phyloP scores from a whole-genome alignment of 1,284 basidiomycete genomes.

The Ustilago lituana region DNA sequence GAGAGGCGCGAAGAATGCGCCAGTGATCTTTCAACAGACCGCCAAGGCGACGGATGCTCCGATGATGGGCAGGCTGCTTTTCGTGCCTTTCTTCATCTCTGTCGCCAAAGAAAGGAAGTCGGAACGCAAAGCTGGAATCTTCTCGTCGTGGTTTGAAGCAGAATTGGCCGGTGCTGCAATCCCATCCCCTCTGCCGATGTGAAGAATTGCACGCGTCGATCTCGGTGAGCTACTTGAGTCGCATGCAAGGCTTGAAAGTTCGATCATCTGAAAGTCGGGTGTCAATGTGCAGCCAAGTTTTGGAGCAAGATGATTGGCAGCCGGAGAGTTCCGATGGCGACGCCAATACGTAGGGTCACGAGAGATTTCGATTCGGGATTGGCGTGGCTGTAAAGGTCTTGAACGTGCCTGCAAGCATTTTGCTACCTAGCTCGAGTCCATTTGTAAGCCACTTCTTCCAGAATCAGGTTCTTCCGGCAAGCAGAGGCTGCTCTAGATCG shows the following conservation, averaged over 20 bases:
- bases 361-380: slow-evolving; percentile 5
- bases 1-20: background rate
- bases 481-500: slow-evolving; percentile 11
- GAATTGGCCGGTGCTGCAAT: slow-evolving; percentile 12
- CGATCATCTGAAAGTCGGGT: slow-evolving; percentile 7
- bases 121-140: background rate
- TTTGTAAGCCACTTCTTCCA: too few relatives aligned
- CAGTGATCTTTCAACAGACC: background rate
- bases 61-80: background rate
- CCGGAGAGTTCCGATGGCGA: slow-evolving; percentile 26
- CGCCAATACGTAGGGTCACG: slow-evolving; percentile 10
- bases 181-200: background rate
- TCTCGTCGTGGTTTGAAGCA: slow-evolving; percentile 1
- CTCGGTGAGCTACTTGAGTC: slow-evolving; percentile 3
- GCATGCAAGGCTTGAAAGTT: background rate
- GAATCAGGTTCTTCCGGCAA: too few relatives aligned
- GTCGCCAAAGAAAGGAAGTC: background rate
- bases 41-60: background rate
- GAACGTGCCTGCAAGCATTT: too few relatives aligned
- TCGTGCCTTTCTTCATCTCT: too few relatives aligned
- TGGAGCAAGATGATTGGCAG: slow-evolving; percentile 16
- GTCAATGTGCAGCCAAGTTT: slow-evolving; percentile 18
- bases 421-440: too few relatives aligned
- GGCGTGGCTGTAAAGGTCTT: background rate
- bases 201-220: slow-evolving; percentile 15